Base-by-base conservation (phyloP, 108 stramenopile species). In the Skeletonema tropicum region DNA sequence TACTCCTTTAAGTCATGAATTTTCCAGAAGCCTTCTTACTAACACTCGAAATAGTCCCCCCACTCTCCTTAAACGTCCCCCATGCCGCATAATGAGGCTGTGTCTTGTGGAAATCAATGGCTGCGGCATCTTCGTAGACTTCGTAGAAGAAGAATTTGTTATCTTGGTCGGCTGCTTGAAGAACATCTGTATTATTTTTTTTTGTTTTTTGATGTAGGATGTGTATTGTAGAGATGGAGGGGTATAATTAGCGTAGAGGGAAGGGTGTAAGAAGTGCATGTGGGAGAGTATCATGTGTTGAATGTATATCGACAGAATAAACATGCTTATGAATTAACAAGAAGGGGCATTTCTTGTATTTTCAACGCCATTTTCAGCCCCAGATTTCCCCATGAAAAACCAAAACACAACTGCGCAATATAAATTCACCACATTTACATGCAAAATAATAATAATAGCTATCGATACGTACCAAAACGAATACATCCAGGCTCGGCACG, bases 141-240 rank as follows among this genome's bases (percentile, higher is more conserved):
- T 95, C 94, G 60, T 95, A 95, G 78, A 95, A 95, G 68, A 84
- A 82, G 75, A 92, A 94, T 77, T 91, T 86, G 74, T 90, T 91
- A 1, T 80, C 76, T 49, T 77, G 60, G 41, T 88, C 87, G 70
- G 91, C 87, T 9, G 80, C 78, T 61, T 88, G 87, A 57, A 95
- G 78, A 0, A 95, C 94, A 79, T 95, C 93, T 89, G 38, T 38
- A 1, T 38, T 38, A 8, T 39, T 39, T 10, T 39, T 39, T 11
- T 39, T 9, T 10, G 11, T 39, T 9, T 39, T 9, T 39, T 39
- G 1, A 39, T 12, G 38, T n/a, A n/a, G 10, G 10, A 39, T 39
- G 11, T 39, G 12, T 0, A 12, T 12, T 12, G 12, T 39, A 12
- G 38, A 11, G 38, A 1, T n/a, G n/a, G n/a, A n/a, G n/a, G n/a